Evolutionary conservation across 2,329 filamentous ascomycete genomes (phyloP).

Genomic region (Orbilia blumenaviensis): DNA sequence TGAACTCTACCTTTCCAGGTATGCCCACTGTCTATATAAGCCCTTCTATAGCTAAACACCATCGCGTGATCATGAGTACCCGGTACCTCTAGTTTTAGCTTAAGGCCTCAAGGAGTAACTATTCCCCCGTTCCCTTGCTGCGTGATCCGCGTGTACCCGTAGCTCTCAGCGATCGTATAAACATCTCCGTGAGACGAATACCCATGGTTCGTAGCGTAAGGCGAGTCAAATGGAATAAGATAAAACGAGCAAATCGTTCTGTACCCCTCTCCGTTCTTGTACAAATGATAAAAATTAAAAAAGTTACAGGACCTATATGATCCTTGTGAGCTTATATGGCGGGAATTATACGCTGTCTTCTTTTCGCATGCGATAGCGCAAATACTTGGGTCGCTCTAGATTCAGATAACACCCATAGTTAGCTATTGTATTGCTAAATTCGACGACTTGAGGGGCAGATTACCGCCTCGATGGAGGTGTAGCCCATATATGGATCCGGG

Average conservation of each 20-base stretch:
- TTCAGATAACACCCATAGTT: neutral
- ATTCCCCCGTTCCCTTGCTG: constrained; percentile 12
- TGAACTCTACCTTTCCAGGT: no score
- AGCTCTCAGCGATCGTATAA: constrained; percentile 18
- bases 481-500: constrained; percentile 35
- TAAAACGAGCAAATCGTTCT: constrained; percentile 35
- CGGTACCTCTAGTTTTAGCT: no score
- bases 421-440: neutral
- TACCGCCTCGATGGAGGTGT: constrained; percentile 7
- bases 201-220: constrained; percentile 16
- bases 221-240: constrained; percentile 19
- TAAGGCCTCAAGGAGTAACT: neutral
- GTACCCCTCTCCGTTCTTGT: constrained; percentile 26
- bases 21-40: no score
- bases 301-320: constrained; percentile 32
- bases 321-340: neutral
- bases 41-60: no score
- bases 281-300: constrained; percentile 36
- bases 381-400: constrained; percentile 13
- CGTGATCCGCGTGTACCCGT: constrained; percentile 3
- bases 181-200: constrained; percentile 58
- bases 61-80: no score
- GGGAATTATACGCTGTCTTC: constrained; percentile 21
- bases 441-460: neutral
- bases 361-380: constrained; percentile 21